These are phyloP conservation scores for Aulographum hederae DNA, from an alignment of 2,329 filamentous ascomycete genomes.

Conservation along the genomic window DNA sequence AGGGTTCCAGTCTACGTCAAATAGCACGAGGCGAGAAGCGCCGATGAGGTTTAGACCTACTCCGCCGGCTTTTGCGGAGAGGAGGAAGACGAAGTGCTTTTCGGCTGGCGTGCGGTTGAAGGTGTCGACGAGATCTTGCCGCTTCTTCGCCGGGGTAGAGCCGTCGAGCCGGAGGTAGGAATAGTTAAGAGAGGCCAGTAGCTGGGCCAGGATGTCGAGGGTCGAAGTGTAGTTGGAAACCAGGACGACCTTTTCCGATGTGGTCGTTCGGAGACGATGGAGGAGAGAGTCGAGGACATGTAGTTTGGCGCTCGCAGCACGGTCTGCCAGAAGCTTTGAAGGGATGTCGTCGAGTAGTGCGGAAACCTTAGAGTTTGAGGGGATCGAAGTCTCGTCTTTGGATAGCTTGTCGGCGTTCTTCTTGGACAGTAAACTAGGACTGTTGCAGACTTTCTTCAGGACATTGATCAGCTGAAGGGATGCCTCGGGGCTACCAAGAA, in stretches of 20 bases:
- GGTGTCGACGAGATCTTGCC: constrained; percentile 48
- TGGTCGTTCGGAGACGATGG: constrained; percentile 39
- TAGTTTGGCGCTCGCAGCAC: constrained; percentile 45
- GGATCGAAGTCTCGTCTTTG: no score
- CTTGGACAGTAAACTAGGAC: constrained; percentile 41
- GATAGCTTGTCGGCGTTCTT: constrained; percentile 25
- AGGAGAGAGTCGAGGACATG: constrained; percentile 48
- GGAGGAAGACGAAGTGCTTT: constrained; percentile 48
- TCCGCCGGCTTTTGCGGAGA: constrained; percentile 56
- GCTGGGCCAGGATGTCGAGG: constrained; percentile 44
- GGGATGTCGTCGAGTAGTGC: constrained; percentile 33
- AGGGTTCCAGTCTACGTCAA: constrained; percentile 63
- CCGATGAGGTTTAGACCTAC: constrained; percentile 54
- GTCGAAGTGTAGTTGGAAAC: constrained; percentile 65
- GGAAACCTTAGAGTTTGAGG: constrained; percentile 12
- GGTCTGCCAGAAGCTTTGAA: constrained; percentile 33
- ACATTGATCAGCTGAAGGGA: constrained; percentile 53
- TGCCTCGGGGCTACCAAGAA: constrained; percentile 28
- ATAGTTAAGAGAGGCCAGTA: constrained; percentile 41
- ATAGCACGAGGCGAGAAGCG: constrained; percentile 50
- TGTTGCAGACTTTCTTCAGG: constrained; percentile 59
- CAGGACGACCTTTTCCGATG: constrained; percentile 52
- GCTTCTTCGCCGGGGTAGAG: constrained; percentile 41
- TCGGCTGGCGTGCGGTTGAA: constrained; percentile 43
- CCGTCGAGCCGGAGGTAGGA: constrained; percentile 52